Base-by-base conservation (phyloP, 305 asterid species). In the Lippia alba region DNA sequence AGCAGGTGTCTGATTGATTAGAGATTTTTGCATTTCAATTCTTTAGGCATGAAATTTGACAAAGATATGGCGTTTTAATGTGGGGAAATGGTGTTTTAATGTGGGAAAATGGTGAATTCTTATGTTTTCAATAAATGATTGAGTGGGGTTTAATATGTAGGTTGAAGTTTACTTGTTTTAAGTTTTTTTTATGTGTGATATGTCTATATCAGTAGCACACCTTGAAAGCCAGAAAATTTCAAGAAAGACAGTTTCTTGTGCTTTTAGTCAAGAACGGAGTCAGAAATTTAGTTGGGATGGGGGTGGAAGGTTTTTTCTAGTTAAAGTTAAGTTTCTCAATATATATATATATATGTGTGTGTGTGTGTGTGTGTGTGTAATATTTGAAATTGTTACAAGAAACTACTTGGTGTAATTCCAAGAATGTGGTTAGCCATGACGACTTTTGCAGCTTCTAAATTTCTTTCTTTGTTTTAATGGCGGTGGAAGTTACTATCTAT, bases 1-100 rank as follows among this genome's bases (percentile, higher is more conserved):
- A 89, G 85, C 97, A 91, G 95, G 98, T 93, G 79, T 61, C 55
- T 72, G 12, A 20, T 15, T 34, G n/a, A 39, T 63, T 4, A 36
- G n/a, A 20, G 15, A 39, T 45, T 30, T 75, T 16, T 78, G 8
- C 53, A 39, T 34, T 50, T 58, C 54, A 81, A 0, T 66, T 60
- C 34, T 53, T 44, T 69, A n/a, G 44, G 54, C 10, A 59, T 56
- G 69, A 63, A n/a, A 34, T 74, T 71, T 48, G 12, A 50, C 63
- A 12, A 17, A 30, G 58, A 48, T 30, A 11, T 62, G 14, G 62
- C 53, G 40, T 45, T 53, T 17, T 12, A 60, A 53, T n/a, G 58
- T 44, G n/a, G n/a, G n/a, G 58, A 48, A 40, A 12, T 62, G n/a
- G 62, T 60, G 41, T 45, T 54, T 17, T 12, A 53, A 53, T n/a